Conservation (phyloP, 257 asterid species). For the Thymus quinquecostatus region DNA sequence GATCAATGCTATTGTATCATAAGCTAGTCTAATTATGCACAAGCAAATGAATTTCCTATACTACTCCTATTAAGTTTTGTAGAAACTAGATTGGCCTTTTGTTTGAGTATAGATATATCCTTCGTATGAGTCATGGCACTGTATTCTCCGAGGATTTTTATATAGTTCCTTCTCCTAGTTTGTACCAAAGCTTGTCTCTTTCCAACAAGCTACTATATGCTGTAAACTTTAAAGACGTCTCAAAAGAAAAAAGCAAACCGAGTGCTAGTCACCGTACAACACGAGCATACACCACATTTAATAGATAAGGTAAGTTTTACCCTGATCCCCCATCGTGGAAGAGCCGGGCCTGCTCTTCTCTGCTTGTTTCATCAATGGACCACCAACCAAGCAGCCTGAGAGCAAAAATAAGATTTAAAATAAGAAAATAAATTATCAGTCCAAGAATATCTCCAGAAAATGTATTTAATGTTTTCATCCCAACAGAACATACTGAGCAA, state of each 20-base stretch:
- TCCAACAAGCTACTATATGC: slow-evolving; percentile 22
- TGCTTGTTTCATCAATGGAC: slow-evolving; percentile 95
- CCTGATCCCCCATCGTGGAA: slow-evolving; percentile 71
- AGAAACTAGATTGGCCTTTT: slow-evolving; percentile 6
- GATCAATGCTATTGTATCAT: slow-evolving; percentile 14
- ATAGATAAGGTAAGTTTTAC: slow-evolving; percentile 43
- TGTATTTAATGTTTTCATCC: background rate
- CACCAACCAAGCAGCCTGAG: slow-evolving; percentile 98
- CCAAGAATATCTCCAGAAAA: slow-evolving; percentile 17
- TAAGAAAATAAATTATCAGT: slow-evolving; percentile 15
- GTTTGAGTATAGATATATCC: slow-evolving; percentile 8
- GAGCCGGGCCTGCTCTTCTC: slow-evolving; percentile 92
- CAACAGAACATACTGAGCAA: slow-evolving; percentile 12
- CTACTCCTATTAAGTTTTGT: slow-evolving; percentile 8
- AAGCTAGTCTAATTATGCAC: slow-evolving; percentile 15
- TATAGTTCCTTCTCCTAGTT: background rate
- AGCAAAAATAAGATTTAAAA: slow-evolving; percentile 11
- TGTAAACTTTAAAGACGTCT: slow-evolving; percentile 3
- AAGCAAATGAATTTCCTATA: slow-evolving; percentile 2
- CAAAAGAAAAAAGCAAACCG: background rate
- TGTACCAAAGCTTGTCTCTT: slow-evolving; percentile 17
- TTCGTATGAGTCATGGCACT: background rate
- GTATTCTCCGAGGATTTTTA: background rate
- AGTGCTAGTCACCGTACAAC: slow-evolving; percentile 3
- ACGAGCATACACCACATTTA: background rate